Evolutionary conservation across 176 grass and related monocot genomes (phyloP).

Genomic region (Dactylis glomerata): DNA sequence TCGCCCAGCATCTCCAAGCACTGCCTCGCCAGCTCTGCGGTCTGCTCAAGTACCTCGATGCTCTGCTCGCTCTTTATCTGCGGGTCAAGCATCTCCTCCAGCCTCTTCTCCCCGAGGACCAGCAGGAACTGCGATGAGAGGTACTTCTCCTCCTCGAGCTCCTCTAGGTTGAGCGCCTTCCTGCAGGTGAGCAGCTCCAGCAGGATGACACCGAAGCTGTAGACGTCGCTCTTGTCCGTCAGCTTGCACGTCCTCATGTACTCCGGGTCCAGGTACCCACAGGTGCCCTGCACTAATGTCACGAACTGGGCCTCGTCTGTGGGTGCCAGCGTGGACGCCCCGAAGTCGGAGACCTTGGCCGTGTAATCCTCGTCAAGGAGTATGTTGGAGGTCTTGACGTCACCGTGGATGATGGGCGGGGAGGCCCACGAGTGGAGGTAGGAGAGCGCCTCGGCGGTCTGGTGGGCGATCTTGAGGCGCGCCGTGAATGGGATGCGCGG

Average conservation of each 20-base stretch:
- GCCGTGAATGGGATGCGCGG: constrained; percentile 17
- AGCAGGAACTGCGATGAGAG: constrained; percentile 46
- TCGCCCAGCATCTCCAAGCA: constrained; percentile 57
- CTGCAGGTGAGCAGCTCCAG: constrained; percentile 49
- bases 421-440: constrained; percentile 68
- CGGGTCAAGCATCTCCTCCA: constrained; percentile 49
- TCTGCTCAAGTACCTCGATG: constrained; percentile 34
- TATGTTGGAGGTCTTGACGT: constrained; percentile 67
- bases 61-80: constrained; percentile 39
- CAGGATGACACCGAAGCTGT: constrained; percentile 70
- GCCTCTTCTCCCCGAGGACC: constrained; percentile 17
- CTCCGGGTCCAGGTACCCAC: constrained; percentile 65
- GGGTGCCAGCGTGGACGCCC: constrained; percentile 48
- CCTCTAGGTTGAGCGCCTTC: constrained; percentile 47
- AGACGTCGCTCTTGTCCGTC: constrained; percentile 91
- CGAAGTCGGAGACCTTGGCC: constrained; percentile 59
- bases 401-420: constrained; percentile 60
- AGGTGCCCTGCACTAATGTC: constrained; percentile 64
- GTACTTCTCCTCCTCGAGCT: constrained; percentile 29
- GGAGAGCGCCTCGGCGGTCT: constrained; percentile 57
- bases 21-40: constrained; percentile 50
- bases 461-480: constrained; percentile 45
- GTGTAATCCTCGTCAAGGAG: constrained; percentile 46
- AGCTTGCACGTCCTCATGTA: constrained; percentile 54
- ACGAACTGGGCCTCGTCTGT: constrained; percentile 46